Evolutionary conservation across 805 yeast species (phyloP).

Genomic region (Hanseniaspora meyeri): DNA sequence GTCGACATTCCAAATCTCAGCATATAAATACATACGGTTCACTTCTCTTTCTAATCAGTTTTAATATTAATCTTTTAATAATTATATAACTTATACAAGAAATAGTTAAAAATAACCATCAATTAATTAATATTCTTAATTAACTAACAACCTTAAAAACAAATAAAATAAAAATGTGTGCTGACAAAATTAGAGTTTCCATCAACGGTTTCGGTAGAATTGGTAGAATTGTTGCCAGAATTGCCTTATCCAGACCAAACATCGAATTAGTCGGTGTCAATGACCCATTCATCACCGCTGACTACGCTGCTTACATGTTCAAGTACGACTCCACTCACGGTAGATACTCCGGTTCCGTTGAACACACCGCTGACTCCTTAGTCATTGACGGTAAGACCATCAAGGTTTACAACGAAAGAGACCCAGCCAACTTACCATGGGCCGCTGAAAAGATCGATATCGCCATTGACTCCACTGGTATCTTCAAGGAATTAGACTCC

Average conservation of each 20-base stretch:
- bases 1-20: not conserved
- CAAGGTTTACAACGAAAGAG: conserved; percentile 50
- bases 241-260: conserved; percentile 41
- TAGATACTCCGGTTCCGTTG: conserved; percentile 46
- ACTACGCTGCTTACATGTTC: conserved; percentile 64
- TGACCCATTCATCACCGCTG: conserved; percentile 57
- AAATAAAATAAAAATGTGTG: conserved; percentile 10
- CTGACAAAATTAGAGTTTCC: conserved; percentile 32
- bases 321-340: conserved; percentile 67
- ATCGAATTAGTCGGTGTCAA: conserved; percentile 54
- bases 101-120: conserved; percentile 7
- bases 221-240: conserved; percentile 57
- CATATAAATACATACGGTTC: conserved; percentile 10
- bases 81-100: not conserved
- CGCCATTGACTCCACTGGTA: conserved; percentile 63
- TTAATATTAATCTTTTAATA: not conserved
- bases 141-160: not conserved
- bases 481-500: conserved; percentile 52
- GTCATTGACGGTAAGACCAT: conserved; percentile 42
- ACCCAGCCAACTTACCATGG: conserved; percentile 60
- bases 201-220: conserved; percentile 67
- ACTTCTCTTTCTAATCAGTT: not conserved
- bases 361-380: conserved; percentile 39
- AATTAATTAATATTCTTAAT: conserved; percentile 7
- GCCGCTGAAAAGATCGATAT: conserved; percentile 48